phyloP scores from a whole-genome alignment of 352 stramenopile species.

The Globisporangium uncinulatum region DNA sequence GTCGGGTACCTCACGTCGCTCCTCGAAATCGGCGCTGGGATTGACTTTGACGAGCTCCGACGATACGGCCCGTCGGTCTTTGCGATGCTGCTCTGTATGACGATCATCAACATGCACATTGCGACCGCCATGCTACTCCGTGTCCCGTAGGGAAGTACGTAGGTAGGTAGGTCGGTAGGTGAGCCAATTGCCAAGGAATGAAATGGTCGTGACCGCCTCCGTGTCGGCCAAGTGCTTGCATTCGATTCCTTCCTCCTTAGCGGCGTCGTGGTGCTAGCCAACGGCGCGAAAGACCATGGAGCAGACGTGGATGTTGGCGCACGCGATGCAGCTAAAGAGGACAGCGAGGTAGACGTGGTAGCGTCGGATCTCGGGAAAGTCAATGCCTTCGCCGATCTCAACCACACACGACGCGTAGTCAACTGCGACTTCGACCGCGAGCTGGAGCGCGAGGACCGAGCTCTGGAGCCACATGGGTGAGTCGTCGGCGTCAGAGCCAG shows the following conservation, averaged over 20 bases:
- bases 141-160: too few species aligned
- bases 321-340: slow-evolving; percentile 8
- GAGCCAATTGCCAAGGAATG: too few species aligned
- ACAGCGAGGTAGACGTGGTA: slow-evolving; percentile 4
- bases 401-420: slow-evolving; percentile 10
- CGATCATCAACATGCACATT: slow-evolving; percentile 27
- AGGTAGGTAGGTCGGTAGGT: too few species aligned
- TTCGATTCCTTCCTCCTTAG: too few species aligned
- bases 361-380: slow-evolving; percentile 7
- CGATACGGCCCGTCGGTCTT: slow-evolving; percentile 21
- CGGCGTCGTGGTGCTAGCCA: too few species aligned
- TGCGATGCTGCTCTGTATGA: slow-evolving; percentile 21
- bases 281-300: slow-evolving; percentile 1
- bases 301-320: slow-evolving; percentile 12
- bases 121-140: slow-evolving; percentile 11
- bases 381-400: slow-evolving; percentile 6
- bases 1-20: slow-evolving; percentile 24
- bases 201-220: too few species aligned
- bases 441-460: slow-evolving; percentile 1
- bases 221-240: too few species aligned
- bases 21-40: slow-evolving; percentile 22
- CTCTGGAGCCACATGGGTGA: neutral
- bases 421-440: slow-evolving; percentile 4
- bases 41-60: slow-evolving; percentile 21
- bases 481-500: too few species aligned